Conservation (phyloP, 2,329 filamentous ascomycete species). For the Sarocladium oryzae region DNA sequence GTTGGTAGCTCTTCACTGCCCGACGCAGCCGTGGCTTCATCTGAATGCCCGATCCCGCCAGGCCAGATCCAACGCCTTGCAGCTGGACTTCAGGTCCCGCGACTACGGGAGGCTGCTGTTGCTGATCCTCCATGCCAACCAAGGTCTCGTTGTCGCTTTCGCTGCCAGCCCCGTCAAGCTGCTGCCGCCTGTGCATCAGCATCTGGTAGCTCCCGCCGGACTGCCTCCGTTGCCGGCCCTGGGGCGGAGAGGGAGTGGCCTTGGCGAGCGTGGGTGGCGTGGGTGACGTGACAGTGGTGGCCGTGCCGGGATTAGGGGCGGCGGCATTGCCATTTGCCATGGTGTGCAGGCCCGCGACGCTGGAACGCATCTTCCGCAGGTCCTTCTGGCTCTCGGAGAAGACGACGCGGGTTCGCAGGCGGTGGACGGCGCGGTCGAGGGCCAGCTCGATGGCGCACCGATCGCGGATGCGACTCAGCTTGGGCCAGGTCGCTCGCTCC, state of each 20-base stretch:
- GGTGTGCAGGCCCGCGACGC: background rate
- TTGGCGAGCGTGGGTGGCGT: background rate
- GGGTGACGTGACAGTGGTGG: background rate
- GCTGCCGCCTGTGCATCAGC: slow-evolving; percentile 26
- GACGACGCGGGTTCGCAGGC: slow-evolving; percentile 59
- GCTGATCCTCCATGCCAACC: background rate
- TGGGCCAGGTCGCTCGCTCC: slow-evolving; percentile 87
- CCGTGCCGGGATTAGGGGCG: background rate
- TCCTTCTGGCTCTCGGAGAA: slow-evolving; percentile 62
- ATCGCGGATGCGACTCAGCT: slow-evolving; percentile 76
- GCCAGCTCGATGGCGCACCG: slow-evolving; percentile 85
- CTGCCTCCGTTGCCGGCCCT: slow-evolving; percentile 37
- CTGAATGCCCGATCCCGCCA: background rate
- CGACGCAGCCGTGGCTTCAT: slow-evolving; percentile 30
- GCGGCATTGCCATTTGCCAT: background rate
- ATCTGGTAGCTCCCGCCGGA: slow-evolving; percentile 44
- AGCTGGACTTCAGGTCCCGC: background rate
- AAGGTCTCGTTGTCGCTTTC: slow-evolving; percentile 32
- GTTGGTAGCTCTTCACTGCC: slow-evolving; percentile 31
- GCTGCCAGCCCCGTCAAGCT: slow-evolving; percentile 29
- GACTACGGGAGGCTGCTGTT: background rate
- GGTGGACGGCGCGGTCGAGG: slow-evolving; percentile 67
- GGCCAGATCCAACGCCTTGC: background rate
- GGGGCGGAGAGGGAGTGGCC: slow-evolving; percentile 12
- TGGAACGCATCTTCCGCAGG: slow-evolving; percentile 36